These are phyloP conservation scores for Solanum hybrid DNA, from an alignment of 305 asterid genomes.

Conservation along the genomic window DNA sequence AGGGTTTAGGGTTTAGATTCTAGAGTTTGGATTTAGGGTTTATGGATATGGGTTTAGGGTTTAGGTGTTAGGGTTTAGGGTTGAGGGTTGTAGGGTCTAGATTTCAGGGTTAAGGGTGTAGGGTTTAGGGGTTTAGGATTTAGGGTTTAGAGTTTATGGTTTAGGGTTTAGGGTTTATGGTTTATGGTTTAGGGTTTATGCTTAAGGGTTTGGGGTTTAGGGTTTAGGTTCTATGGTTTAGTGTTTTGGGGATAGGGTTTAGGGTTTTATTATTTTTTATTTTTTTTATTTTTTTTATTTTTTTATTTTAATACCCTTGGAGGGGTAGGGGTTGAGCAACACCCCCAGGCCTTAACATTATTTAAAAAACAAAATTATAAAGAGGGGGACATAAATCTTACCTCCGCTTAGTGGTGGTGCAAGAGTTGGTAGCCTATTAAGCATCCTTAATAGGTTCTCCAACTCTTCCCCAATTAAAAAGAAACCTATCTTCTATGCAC, in stretches of 20 bases:
- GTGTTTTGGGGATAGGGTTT: slow-evolving; percentile 8
- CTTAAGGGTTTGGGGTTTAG: not conserved
- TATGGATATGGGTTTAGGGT: not conserved
- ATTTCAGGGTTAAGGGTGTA: not conserved
- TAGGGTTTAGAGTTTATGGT: slow-evolving; percentile 2
- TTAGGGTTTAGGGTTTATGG: not conserved
- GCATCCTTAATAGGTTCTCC: no score
- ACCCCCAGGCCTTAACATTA: no score
- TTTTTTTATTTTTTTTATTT: no score
- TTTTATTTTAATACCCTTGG: no score
- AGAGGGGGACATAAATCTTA: no score
- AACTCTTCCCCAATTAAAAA: no score
- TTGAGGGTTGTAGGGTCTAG: not conserved
- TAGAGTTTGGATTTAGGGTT: not conserved
- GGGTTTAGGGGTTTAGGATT: not conserved
- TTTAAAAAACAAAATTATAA: no score
- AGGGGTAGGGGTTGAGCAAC: no score
- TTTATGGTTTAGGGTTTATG: no score
- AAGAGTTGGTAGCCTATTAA: no score
- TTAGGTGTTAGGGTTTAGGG: not conserved
- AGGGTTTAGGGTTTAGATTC: not conserved
- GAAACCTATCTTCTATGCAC: no score
- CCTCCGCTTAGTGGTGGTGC: no score
- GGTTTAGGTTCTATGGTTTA: slow-evolving; percentile 7
- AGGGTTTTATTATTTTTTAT: not conserved